phyloP scores from a whole-genome alignment of 192 early-diverging fungal species.

The Lobosporangium transversale region DNA sequence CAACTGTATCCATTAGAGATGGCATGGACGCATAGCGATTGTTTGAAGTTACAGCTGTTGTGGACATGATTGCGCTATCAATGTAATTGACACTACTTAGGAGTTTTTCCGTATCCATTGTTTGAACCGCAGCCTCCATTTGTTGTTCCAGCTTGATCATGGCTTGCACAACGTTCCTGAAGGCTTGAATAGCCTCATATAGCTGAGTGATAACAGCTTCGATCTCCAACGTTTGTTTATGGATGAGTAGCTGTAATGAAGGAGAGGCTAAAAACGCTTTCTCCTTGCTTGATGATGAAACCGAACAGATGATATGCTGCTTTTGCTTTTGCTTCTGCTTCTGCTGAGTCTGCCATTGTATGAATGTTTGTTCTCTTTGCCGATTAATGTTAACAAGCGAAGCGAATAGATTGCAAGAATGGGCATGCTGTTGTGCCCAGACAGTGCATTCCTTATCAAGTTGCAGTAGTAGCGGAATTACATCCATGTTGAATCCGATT shows the following conservation, averaged over 20 bases:
- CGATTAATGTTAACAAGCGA: constrained; percentile 44
- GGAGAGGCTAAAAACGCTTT: constrained; percentile 16
- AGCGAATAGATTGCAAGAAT: constrained; percentile 43
- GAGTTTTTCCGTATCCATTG: constrained; percentile 28
- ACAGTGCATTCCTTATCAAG: constrained; percentile 42
- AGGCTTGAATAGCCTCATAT: constrained; percentile 30
- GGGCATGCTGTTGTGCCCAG: constrained; percentile 44
- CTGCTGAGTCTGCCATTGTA: constrained; percentile 18
- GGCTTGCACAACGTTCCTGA: constrained; percentile 25
- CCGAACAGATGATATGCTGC: background rate
- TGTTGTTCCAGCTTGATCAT: constrained; percentile 37
- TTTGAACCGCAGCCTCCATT: constrained; percentile 22
- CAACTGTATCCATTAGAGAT: constrained; percentile 33
- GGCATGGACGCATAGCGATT: background rate
- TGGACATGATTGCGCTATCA: background rate
- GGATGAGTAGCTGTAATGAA: constrained; percentile 24
- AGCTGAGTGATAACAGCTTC: constrained; percentile 32
- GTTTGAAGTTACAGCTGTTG: background rate
- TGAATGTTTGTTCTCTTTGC: constrained; percentile 39
- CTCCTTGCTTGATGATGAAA: background rate
- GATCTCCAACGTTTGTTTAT: constrained; percentile 41
- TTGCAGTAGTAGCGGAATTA: constrained; percentile 21
- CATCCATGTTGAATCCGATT: constrained; percentile 24
- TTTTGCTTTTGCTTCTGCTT: constrained; percentile 18
- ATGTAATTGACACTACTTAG: background rate